Percentiles rank a stretch among this genome's conserved stretches.
Evolutionary conservation across 176 grass and related monocot genomes (phyloP).

Genomic region (Sorghum bicolor): Sorghum_bicolor_NCBIv3 NC_012879.2:53456501-53457000

Average conservation of each 20-base stretch:
- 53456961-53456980: not conserved
- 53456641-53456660: not conserved
- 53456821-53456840: not conserved
- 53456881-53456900: not conserved
- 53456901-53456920: constrained; percentile 11
- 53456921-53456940: not conserved
- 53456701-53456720: not conserved
- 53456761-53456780: not conserved
- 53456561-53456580: constrained; percentile 1
- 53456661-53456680: not conserved
- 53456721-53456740: not conserved
- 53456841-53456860: not conserved
- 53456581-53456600: constrained; percentile 27
- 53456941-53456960: not conserved
- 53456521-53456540: too few relatives aligned
- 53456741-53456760: not conserved
- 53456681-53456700: not conserved
- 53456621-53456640: not conserved
- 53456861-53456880: not conserved
- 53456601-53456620: constrained; percentile 9
- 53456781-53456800: not conserved
- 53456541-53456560: not conserved
- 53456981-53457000: not conserved
- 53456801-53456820: not conserved
- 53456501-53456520: too few relatives aligned